These are phyloP conservation scores for Skeletonema tropicum DNA, from an alignment of 108 stramenopile species.

Conservation along the genomic window DNA sequence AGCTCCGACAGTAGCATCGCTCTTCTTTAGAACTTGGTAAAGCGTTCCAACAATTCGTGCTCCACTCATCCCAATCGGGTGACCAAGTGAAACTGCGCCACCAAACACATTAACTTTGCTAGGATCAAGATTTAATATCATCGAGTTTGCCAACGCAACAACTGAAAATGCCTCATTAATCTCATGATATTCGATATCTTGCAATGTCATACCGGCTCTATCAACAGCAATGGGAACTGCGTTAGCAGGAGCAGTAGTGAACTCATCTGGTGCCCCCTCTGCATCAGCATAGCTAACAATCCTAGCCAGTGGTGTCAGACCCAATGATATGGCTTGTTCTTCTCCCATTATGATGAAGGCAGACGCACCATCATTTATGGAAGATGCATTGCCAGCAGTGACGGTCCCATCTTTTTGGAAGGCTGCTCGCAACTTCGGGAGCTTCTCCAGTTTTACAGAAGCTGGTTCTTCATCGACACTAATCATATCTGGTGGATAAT, in stretches of 20 bases:
- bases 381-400: conserved; percentile 97
- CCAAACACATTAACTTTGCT: conserved; percentile 91
- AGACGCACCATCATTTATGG: conserved; percentile 96
- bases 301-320: conserved; percentile 81
- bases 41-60: conserved; percentile 93
- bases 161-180: conserved; percentile 99
- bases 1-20: conserved; percentile 88
- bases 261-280: conserved; percentile 87
- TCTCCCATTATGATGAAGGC: conserved; percentile 92
- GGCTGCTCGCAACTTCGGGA: conserved; percentile 78
- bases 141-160: conserved; percentile 91
- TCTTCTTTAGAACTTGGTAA: conserved; percentile 80
- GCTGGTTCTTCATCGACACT: conserved; percentile 87
- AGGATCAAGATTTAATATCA: conserved; percentile 81
- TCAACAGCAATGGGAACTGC: conserved; percentile 89
- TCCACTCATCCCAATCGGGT: conserved; percentile 96
- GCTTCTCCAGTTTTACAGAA: conserved; percentile 74
- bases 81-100: conserved; percentile 94
- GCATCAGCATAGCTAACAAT: conserved; percentile 91
- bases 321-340: conserved; percentile 59
- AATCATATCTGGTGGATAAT: conserved; percentile 50
- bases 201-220: conserved; percentile 70
- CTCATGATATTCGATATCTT: conserved; percentile 96
- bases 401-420: conserved; percentile 94
- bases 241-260: conserved; percentile 91